Evolutionary conservation across 768 basidiomycete species (phyloP).

Genomic region (Mycena vulgaris): DNA sequence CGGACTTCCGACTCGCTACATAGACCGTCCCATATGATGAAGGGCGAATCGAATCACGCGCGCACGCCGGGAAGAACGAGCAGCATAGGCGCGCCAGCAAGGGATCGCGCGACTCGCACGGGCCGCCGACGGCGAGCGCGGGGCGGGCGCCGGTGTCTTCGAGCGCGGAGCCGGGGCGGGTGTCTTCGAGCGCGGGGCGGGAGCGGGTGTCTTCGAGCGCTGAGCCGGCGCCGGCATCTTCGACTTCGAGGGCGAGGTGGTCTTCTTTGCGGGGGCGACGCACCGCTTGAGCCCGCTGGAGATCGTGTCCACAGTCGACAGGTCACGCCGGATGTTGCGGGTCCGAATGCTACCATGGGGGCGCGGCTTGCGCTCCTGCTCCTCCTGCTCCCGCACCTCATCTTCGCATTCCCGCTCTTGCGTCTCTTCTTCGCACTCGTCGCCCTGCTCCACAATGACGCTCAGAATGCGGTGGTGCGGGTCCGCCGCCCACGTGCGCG

Average conservation of each 20-base stretch:
- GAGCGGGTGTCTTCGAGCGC: neutral
- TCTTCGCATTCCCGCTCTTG: too few relatives aligned
- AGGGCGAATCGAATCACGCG: neutral
- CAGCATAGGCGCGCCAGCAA: neutral
- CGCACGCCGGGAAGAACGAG: neutral
- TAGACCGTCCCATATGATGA: too few relatives aligned
- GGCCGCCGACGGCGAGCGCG: neutral
- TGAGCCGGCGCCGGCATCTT: neutral
- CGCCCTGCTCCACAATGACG: conserved; percentile 20
- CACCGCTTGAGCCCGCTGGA: conserved; percentile 38
- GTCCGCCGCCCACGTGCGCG: conserved; percentile 31
- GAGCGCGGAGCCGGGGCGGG: neutral
- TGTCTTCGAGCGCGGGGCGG: neutral
- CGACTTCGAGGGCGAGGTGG: neutral
- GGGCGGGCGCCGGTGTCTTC: neutral
- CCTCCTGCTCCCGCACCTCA: neutral
- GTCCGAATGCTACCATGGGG: neutral
- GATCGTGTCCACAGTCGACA: conserved; percentile 29
- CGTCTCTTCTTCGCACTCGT: neutral
- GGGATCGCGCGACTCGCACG: too few relatives aligned
- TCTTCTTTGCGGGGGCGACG: too few relatives aligned
- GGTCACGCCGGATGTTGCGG: conserved; percentile 25
- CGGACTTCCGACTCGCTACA: too few relatives aligned
- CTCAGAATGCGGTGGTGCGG: conserved; percentile 29
- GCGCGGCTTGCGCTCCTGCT: neutral